A percentile compares a stretch with the other conserved stretches of the same genome.
Conservation (phyloP, 2,329 filamentous ascomycete genomes). For the Fusarium napiforme region DNA sequence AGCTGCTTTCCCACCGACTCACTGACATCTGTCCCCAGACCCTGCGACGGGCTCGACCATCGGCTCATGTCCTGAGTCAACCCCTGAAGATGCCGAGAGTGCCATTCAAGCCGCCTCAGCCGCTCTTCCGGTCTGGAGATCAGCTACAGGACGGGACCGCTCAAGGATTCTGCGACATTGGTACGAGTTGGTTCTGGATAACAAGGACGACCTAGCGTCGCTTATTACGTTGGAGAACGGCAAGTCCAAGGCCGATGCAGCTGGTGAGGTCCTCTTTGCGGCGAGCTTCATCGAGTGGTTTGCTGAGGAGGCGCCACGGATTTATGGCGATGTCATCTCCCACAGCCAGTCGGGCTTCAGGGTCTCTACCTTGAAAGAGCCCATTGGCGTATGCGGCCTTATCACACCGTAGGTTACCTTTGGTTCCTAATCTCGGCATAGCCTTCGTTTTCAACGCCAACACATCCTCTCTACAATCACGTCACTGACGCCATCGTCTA, state of each 20-base stretch:
- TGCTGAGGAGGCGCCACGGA: slow-evolving; percentile 58
- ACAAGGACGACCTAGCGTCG: slow-evolving; percentile 71
- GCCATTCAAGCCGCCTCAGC: slow-evolving; percentile 75
- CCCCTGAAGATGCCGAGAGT: slow-evolving; percentile 68
- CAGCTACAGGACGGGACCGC: slow-evolving; percentile 67
- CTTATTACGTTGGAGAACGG: slow-evolving; percentile 78
- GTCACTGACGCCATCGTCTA: background rate
- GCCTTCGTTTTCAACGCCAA: background rate
- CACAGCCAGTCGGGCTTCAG: slow-evolving; percentile 70
- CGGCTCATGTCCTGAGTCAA: slow-evolving; percentile 77
- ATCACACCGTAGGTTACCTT: slow-evolving; percentile 38
- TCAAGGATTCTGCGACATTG: slow-evolving; percentile 68
- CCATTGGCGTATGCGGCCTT: slow-evolving; percentile 47
- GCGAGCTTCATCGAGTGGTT: slow-evolving; percentile 71
- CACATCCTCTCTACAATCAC: background rate
- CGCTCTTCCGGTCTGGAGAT: slow-evolving; percentile 64
- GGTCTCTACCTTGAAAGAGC: slow-evolving; percentile 67
- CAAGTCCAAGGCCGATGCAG: slow-evolving; percentile 71
- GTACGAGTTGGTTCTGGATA: slow-evolving; percentile 72
- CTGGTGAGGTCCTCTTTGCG: slow-evolving; percentile 67
- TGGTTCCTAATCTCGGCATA: background rate
- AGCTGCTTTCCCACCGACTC: background rate
- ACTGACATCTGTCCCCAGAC: slow-evolving; percentile 52
- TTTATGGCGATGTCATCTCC: slow-evolving; percentile 68
- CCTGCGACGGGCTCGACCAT: slow-evolving; percentile 75